Evolutionary conservation across 202 grass and related monocot species (phyloP).

Genomic region (Setaria italica): DNA sequence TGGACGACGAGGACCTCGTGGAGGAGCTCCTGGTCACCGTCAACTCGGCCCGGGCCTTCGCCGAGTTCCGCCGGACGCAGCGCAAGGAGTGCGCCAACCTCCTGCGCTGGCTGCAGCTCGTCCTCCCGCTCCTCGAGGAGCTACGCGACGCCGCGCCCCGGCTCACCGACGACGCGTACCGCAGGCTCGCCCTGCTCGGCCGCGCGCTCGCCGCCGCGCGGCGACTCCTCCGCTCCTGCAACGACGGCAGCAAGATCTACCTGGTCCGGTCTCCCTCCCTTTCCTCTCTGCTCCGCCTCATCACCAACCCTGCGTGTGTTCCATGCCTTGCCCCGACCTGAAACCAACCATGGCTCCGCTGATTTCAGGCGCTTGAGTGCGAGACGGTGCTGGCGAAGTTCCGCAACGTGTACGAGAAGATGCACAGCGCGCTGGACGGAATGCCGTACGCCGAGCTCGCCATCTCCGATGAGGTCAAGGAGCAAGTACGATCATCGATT

Average conservation of each 20-base stretch:
- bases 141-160: constrained; percentile 52
- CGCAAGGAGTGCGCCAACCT: constrained; percentile 74
- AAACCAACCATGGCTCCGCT: background rate
- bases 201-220: constrained; percentile 52
- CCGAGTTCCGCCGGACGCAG: constrained; percentile 58
- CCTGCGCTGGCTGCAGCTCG: constrained; percentile 73
- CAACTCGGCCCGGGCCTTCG: constrained; percentile 58
- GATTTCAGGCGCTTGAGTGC: constrained; percentile 65
- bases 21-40: constrained; percentile 62
- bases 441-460: constrained; percentile 66
- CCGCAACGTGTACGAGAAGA: constrained; percentile 63
- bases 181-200: constrained; percentile 45
- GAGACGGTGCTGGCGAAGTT: constrained; percentile 60
- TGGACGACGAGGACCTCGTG: constrained; percentile 68
- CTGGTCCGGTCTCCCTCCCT: constrained; percentile 42
- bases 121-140: constrained; percentile 73
- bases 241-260: constrained; percentile 86
- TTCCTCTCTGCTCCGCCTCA: background rate
- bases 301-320: background rate
- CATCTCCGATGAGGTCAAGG: constrained; percentile 71
- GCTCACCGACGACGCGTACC: constrained; percentile 63
- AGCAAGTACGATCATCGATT: constrained; percentile 54
- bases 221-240: constrained; percentile 62
- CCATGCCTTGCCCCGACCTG: background rate
- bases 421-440: constrained; percentile 60